Evolutionary conservation across 805 yeast genomes (phyloP), one percentile per base, ranked within the genome.

Genomic region (Pichia sporocuriosa): DNA sequence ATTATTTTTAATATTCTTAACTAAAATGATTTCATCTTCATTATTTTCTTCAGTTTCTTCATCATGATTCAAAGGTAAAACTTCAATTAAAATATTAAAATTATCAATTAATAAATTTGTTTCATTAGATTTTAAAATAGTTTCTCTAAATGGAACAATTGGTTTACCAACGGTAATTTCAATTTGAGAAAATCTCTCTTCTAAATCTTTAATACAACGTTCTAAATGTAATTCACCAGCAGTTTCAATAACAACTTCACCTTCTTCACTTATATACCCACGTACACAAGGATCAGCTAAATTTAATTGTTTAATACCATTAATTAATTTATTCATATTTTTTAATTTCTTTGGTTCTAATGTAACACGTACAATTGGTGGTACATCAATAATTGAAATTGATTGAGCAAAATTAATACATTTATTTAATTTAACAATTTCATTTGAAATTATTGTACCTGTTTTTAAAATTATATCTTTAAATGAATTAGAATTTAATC

Each of bases 151-250:
- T 10, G 98, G 97, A 50, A 93, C 94, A 19, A 84, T 90, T 0
- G 98, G 97, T 54, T 86, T 84, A 22, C 96, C 90, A 25, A 81
- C 77, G 4, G 83, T 76, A 10, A 93, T 79, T 38, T 87, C 96
- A 51, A 88, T 77, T 11, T 89, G 88, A 0, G 97, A 97, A 71
- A 88, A 93, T 51, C 97, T 70, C 54, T 86, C 96, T 41, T 75
- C 78, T 55, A 93, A 66, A 63, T 93, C 99, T 55, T 87, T 88
- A 50, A 93, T 61, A 62, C 98, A 93, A 56, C 98, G 75, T 56
- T 93, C 99, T 32, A 93, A 68, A 67, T 93, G 99, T 48, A 93
- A 69, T 62, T 93, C 98, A 37, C 99, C 99, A 9, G 98, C 96
- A 9, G 95, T 89, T 34, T 95, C 86, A 52, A 93, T 68, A 49